These are phyloP conservation scores for Graphilbum ipis-grandicollis DNA, from an alignment of 2,329 filamentous ascomycete genomes.

Conservation along the genomic window DNA sequence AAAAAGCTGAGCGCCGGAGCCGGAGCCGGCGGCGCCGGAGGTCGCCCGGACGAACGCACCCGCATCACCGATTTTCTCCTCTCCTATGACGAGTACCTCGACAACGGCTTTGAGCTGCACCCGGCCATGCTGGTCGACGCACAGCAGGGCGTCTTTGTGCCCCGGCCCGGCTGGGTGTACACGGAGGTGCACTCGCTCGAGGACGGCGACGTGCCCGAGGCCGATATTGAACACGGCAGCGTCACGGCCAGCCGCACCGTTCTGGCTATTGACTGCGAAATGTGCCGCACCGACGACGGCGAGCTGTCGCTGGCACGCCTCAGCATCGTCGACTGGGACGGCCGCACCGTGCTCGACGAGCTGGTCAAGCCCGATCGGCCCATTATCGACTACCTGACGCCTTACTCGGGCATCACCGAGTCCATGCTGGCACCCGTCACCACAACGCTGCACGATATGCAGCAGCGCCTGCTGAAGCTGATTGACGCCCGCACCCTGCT, in stretches of 20 bases:
- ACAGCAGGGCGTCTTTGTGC: constrained; percentile 31
- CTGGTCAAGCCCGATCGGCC: constrained; percentile 77
- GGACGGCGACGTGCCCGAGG: constrained; percentile 50
- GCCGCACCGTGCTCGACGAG: constrained; percentile 67
- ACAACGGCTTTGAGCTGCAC: constrained; percentile 75
- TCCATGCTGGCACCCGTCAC: constrained; percentile 69
- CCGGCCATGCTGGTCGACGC: constrained; percentile 58
- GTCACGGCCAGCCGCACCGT: constrained; percentile 67
- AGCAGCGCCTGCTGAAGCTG: constrained; percentile 54
- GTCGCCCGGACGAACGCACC: constrained; percentile 59
- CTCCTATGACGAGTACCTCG: constrained; percentile 53
- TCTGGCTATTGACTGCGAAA: constrained; percentile 84
- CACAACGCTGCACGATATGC: constrained; percentile 70
- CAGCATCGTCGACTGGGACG: constrained; percentile 75
- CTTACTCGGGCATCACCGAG: constrained; percentile 80
- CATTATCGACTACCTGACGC: constrained; percentile 87
- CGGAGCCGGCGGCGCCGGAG: constrained; percentile 38
- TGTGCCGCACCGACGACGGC: constrained; percentile 75
- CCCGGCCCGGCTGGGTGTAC: constrained; percentile 66
- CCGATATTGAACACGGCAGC: constrained; percentile 61
- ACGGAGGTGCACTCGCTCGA: constrained; percentile 49
- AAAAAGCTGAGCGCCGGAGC: constrained; percentile 45
- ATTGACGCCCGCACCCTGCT: constrained; percentile 58
- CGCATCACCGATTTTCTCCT: constrained; percentile 68
- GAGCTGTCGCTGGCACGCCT: constrained; percentile 76